phyloP scores from a whole-genome alignment of 768 basidiomycete species.

The Leccinum subgranulosum region DNA sequence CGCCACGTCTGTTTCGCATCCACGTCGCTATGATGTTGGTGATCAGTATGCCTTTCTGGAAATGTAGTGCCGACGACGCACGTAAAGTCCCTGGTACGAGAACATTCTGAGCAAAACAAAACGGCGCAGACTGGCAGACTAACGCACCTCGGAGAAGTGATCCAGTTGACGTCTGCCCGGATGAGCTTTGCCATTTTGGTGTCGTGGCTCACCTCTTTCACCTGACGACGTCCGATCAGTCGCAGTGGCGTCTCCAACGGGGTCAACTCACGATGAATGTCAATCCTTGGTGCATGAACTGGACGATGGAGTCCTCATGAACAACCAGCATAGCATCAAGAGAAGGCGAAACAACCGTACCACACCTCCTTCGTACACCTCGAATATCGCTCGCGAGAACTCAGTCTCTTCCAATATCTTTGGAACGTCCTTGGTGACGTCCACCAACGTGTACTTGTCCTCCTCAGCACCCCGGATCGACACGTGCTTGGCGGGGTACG shows the following conservation, averaged over 20 bases:
- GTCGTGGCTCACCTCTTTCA: conserved; percentile 81
- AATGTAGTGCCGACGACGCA: conserved; percentile 30
- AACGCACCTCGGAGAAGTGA: conserved; percentile 64
- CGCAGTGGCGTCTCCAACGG: neutral
- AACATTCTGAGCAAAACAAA: neutral
- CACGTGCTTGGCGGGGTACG: conserved; percentile 69
- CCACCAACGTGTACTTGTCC: conserved; percentile 73
- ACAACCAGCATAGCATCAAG: neutral
- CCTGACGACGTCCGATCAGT: conserved; percentile 37
- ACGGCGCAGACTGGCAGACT: neutral
- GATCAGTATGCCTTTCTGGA: neutral
- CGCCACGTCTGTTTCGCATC: conserved; percentile 76
- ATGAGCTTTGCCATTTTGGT: conserved; percentile 65
- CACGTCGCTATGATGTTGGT: conserved; percentile 50
- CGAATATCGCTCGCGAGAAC: conserved; percentile 78
- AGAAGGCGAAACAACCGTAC: conserved; percentile 37
- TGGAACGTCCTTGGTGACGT: conserved; percentile 44
- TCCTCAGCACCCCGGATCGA: conserved; percentile 77
- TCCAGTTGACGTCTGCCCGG: conserved; percentile 80
- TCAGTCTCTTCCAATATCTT: conserved; percentile 79
- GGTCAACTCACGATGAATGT: conserved; percentile 62
- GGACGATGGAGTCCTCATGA: neutral
- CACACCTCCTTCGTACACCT: conserved; percentile 86
- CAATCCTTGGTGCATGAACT: conserved; percentile 89
- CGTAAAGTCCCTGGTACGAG: conserved; percentile 64